Evolutionary conservation across 371 early-diverging fungal genomes (phyloP).

Genomic region (Chytridium lagenaria): DNA sequence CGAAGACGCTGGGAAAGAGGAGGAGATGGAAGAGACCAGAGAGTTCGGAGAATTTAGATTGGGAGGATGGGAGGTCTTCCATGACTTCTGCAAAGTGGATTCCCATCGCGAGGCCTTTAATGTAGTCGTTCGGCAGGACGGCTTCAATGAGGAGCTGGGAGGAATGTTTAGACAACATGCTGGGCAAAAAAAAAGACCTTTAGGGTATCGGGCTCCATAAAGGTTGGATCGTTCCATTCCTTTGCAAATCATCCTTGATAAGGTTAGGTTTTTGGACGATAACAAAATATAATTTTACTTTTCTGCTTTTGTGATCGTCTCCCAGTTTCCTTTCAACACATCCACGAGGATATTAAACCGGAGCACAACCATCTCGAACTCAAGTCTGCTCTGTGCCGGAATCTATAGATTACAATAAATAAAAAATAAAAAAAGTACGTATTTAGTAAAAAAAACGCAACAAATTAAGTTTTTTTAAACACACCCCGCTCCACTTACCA

Average conservation of each 20-base stretch:
- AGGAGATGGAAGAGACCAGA: conserved; percentile 39
- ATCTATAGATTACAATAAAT: conserved; percentile 20
- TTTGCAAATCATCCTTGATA: conserved; percentile 33
- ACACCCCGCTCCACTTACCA: conserved; percentile 38
- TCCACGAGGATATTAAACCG: conserved; percentile 42
- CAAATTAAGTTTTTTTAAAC: too few species aligned
- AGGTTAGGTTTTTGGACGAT: too few species aligned
- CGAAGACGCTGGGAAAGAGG: conserved; percentile 56
- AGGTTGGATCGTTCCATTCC: conserved; percentile 52
- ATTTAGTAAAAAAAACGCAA: too few species aligned
- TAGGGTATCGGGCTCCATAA: conserved; percentile 40
- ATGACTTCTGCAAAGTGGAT: conserved; percentile 41
- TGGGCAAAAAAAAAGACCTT: conserved; percentile 27
- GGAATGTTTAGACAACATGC: background rate
- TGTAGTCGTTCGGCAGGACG: conserved; percentile 44
- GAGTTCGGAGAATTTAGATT: conserved; percentile 31
- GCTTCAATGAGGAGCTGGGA: conserved; percentile 40
- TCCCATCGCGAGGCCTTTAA: conserved; percentile 44
- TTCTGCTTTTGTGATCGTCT: conserved; percentile 46
- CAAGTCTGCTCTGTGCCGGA: conserved; percentile 32
- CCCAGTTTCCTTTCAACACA: conserved; percentile 44
- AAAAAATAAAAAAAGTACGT: too few species aligned
- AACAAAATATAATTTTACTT: conserved; percentile 37
- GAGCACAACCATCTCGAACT: conserved; percentile 47
- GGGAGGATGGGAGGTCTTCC: conserved; percentile 36